A percentile compares a stretch with the other conserved stretches of the same genome.
Evolutionary conservation across 441 rosid species (phyloP).

Genomic region (Corymbia citriodora): DNA sequence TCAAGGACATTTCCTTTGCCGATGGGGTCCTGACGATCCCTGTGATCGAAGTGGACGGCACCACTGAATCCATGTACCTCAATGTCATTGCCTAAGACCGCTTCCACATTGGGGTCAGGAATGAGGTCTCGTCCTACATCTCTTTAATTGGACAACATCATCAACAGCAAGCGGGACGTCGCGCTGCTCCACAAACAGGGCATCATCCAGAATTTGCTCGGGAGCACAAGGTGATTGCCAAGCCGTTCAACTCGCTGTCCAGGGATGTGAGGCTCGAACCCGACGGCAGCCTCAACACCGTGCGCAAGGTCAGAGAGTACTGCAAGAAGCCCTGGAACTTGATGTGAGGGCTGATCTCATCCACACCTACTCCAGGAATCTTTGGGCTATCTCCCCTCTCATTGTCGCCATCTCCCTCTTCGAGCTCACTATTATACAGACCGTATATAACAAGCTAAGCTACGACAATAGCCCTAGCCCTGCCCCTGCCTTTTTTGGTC

Average conservation of each 20-base stretch:
- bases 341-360: not conserved
- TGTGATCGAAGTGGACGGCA: conserved; percentile 22
- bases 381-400: conserved; percentile 24
- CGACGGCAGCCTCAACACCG: not conserved
- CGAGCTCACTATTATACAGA: conserved; percentile 32
- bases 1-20: conserved; percentile 32
- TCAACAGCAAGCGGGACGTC: not conserved
- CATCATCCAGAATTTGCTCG: not conserved
- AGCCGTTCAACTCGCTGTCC: not conserved
- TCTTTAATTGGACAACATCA: not conserved
- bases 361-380: conserved; percentile 29
- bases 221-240: not conserved
- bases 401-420: conserved; percentile 29
- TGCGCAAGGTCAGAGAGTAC: not conserved
- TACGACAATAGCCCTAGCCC: not conserved
- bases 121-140: not conserved
- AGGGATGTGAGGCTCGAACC: not conserved
- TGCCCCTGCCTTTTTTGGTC: not conserved
- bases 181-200: not conserved
- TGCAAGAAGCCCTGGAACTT: not conserved
- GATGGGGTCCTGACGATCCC: conserved; percentile 30
- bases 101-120: not conserved
- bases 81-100: conserved; percentile 38
- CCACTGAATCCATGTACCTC: conserved; percentile 27
- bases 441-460: conserved; percentile 12